phyloP scores from a whole-genome alignment of 805 yeast genomes.

The Kodamaea kaohsiungensis region DNA sequence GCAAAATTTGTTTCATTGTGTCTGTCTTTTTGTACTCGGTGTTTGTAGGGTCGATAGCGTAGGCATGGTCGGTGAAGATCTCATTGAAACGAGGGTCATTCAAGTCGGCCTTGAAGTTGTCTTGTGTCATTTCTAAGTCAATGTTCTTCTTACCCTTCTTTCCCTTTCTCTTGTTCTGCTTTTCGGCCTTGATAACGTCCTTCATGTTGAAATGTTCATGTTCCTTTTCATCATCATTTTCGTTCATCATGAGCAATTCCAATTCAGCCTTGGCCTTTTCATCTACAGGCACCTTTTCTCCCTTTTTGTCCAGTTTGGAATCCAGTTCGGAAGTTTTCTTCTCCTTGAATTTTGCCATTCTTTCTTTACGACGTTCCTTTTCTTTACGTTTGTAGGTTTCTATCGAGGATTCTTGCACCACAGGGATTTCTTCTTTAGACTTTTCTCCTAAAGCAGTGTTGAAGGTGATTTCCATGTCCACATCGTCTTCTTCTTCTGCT shows the following conservation, averaged over 20 bases:
- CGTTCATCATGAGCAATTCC: slow-evolving; percentile 73
- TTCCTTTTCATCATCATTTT: slow-evolving; percentile 41
- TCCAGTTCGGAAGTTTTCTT: slow-evolving; percentile 50
- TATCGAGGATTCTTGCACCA: slow-evolving; percentile 68
- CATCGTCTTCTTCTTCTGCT: slow-evolving; percentile 56
- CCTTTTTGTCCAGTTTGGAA: slow-evolving; percentile 28
- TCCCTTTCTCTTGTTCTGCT: slow-evolving; percentile 53
- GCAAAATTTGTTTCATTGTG: slow-evolving; percentile 80
- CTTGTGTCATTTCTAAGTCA: slow-evolving; percentile 50
- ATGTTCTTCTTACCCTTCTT: slow-evolving; percentile 48
- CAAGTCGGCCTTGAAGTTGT: slow-evolving; percentile 65
- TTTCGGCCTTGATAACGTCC: slow-evolving; percentile 74
- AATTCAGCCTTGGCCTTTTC: slow-evolving; percentile 57
- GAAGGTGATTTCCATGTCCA: slow-evolving; percentile 94
- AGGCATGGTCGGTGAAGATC: slow-evolving; percentile 81
- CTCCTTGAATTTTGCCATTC: slow-evolving; percentile 75
- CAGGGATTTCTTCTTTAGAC: slow-evolving; percentile 34
- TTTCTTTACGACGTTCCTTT: slow-evolving; percentile 84
- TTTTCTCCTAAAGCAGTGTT: slow-evolving; percentile 74
- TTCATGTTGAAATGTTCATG: slow-evolving; percentile 74
- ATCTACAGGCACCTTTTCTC: not conserved
- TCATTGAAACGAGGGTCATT: slow-evolving; percentile 84
- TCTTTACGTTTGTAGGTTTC: slow-evolving; percentile 83
- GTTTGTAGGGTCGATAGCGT: slow-evolving; percentile 90
- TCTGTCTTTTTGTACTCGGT: slow-evolving; percentile 88